Evolutionary conservation across 2,329 filamentous ascomycete genomes (phyloP).

Genomic region (Pseudogymnoascus sp.): DNA sequence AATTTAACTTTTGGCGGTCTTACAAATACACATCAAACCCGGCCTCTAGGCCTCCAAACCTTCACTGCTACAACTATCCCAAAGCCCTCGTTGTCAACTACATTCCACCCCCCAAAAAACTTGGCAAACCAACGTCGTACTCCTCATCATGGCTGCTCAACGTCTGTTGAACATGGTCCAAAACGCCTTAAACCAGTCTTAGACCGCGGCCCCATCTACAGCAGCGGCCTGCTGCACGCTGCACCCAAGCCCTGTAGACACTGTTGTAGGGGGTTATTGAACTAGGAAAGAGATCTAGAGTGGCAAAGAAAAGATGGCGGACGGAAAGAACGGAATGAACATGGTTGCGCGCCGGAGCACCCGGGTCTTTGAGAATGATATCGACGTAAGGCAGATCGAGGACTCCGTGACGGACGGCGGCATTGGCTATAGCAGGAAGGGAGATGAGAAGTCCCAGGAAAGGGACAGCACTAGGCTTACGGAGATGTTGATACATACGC

Average conservation of each 20-base stretch:
- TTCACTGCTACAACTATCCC: neutral
- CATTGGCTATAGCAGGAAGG: slow-evolving; percentile 5
- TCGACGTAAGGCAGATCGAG: slow-evolving; percentile 8
- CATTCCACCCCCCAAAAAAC: neutral
- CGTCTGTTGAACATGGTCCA: slow-evolving; percentile 10
- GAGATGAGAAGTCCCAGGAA: neutral
- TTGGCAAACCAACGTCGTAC: neutral
- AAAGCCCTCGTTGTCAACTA: neutral
- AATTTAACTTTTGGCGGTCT: neutral
- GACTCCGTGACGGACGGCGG: neutral
- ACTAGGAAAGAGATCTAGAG: neutral
- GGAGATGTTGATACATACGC: neutral
- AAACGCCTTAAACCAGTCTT: slow-evolving; percentile 6
- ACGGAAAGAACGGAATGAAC: slow-evolving; percentile 6
- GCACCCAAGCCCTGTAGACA: neutral
- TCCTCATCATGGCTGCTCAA: slow-evolving; percentile 10
- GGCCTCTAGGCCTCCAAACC: neutral
- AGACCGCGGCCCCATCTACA: slow-evolving; percentile 7
- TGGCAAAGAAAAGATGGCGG: neutral
- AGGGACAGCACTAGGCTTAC: neutral
- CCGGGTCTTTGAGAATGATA: slow-evolving; percentile 11
- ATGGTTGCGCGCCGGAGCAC: slow-evolving; percentile 9
- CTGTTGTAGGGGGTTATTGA: slow-evolving; percentile 9
- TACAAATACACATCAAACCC: slow-evolving; percentile 4
- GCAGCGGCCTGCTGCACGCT: slow-evolving; percentile 1